These are phyloP conservation scores for Panicum hallii DNA, from an alignment of 202 grass and related monocot genomes.

Conservation along the genomic window DNA sequence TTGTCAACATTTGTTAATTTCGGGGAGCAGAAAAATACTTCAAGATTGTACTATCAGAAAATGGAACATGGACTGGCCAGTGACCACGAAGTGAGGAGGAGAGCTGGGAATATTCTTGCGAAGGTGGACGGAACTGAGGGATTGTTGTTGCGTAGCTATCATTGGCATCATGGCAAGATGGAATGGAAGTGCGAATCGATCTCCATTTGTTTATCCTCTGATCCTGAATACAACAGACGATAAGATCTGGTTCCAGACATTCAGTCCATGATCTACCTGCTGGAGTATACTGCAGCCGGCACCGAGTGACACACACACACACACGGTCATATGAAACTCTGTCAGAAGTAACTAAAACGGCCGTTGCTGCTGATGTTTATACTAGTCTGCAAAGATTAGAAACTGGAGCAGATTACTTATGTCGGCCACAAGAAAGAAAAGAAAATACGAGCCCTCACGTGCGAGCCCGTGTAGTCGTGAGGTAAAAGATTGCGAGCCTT, in stretches of 20 bases:
- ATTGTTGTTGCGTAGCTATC: conserved; percentile 13
- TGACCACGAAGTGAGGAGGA: background rate
- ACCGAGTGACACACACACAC: background rate
- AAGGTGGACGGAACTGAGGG: conserved; percentile 27
- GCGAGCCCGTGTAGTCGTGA: background rate
- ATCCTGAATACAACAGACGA: background rate
- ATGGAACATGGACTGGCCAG: conserved; percentile 33
- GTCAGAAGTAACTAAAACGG: background rate
- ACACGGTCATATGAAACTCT: background rate
- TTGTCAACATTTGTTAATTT: background rate
- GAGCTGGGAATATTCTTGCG: conserved; percentile 42
- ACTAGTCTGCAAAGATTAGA: background rate
- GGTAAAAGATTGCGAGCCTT: background rate
- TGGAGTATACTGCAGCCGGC: background rate
- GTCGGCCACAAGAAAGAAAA: too few relatives aligned
- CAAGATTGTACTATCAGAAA: background rate
- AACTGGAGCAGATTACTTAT: background rate
- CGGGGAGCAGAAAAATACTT: background rate
- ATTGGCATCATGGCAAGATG: conserved; percentile 18
- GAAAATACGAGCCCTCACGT: background rate
- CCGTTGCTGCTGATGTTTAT: background rate
- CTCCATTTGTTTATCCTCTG: conserved; percentile 24
- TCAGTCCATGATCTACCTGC: background rate
- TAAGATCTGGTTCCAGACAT: conserved; percentile 1
- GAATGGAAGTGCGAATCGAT: background rate